These are phyloP conservation scores for Apiotrichum domesticum DNA, from an alignment of 1,284 basidiomycete species.

Conservation along the genomic window DNA sequence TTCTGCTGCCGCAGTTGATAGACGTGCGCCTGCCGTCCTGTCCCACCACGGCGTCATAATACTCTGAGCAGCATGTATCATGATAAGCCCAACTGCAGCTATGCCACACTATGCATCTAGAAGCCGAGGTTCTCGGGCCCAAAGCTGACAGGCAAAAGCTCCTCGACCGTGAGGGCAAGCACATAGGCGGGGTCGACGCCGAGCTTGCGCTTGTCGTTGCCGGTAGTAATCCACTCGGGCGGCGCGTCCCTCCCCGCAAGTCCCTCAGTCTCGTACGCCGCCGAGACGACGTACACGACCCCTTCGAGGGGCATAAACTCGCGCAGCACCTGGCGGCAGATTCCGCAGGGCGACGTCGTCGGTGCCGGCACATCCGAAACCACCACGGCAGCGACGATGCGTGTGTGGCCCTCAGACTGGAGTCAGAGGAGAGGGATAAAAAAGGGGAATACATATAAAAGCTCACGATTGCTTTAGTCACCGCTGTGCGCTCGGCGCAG, in stretches of 20 bases:
- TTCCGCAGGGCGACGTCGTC: slow-evolving; percentile 74
- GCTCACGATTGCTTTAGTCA: slow-evolving; percentile 37
- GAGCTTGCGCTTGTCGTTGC: slow-evolving; percentile 29
- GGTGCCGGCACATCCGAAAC: slow-evolving; percentile 61
- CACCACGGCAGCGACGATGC: slow-evolving; percentile 67
- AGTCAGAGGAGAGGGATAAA: background rate
- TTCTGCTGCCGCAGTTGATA: too few relatives aligned
- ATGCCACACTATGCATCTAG: background rate
- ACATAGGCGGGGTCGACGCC: slow-evolving; percentile 49
- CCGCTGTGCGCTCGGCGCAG: slow-evolving; percentile 81
- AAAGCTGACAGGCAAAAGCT: slow-evolving; percentile 79
- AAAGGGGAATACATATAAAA: background rate
- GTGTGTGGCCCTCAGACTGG: slow-evolving; percentile 68
- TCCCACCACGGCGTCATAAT: too few relatives aligned
- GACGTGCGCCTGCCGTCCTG: too few relatives aligned
- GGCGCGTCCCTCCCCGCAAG: slow-evolving; percentile 28
- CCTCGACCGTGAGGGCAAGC: slow-evolving; percentile 61
- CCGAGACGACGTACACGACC: slow-evolving; percentile 71
- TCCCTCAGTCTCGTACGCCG: slow-evolving; percentile 51
- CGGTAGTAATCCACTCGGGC: slow-evolving; percentile 13
- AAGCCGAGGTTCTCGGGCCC: slow-evolving; percentile 62
- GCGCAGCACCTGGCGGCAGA: slow-evolving; percentile 83
- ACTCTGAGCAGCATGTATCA: too few relatives aligned
- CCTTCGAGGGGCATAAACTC: slow-evolving; percentile 72
- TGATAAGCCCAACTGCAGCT: too few relatives aligned